These are phyloP conservation scores for Eucalyptus rudis DNA, from an alignment of 345 rosid species.

Conservation along the genomic window DNA sequence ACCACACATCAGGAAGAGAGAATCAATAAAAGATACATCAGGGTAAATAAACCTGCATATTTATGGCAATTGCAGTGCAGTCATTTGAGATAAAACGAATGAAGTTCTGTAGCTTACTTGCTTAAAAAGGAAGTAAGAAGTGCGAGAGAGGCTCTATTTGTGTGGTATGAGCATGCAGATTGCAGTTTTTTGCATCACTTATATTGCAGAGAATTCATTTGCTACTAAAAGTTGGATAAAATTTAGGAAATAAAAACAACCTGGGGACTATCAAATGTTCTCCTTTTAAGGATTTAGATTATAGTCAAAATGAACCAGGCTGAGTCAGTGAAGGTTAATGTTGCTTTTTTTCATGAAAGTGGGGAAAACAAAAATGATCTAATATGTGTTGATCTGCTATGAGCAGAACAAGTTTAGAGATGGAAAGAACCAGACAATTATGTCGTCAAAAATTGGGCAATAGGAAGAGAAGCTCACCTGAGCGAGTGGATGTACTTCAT, in stretches of 20 bases:
- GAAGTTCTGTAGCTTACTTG: not conserved
- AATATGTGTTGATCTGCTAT: not conserved
- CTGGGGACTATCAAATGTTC: not conserved
- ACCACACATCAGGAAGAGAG: not conserved
- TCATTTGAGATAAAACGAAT: not conserved
- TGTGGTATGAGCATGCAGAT: not conserved
- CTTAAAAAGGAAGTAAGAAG: not conserved
- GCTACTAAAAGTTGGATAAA: not conserved
- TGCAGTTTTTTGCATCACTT: not conserved
- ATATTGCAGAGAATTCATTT: not conserved
- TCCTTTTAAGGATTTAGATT: not conserved
- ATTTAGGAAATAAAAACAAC: not conserved
- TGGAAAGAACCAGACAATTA: not conserved
- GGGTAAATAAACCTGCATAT: not conserved
- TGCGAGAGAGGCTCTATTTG: not conserved
- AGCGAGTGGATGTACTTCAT: conserved; percentile 41
- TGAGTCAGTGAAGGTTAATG: not conserved
- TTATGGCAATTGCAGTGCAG: not conserved
- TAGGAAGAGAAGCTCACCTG: conserved; percentile 8
- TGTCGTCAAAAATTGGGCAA: not conserved
- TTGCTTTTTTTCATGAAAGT: not conserved
- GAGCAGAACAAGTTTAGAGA: not conserved
- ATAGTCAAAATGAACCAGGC: not conserved
- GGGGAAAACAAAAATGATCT: not conserved
- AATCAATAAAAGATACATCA: not conserved